phyloP scores from a whole-genome alignment of 2,329 filamentous ascomycete species.

The Microthyrium microscopicum region DNA sequence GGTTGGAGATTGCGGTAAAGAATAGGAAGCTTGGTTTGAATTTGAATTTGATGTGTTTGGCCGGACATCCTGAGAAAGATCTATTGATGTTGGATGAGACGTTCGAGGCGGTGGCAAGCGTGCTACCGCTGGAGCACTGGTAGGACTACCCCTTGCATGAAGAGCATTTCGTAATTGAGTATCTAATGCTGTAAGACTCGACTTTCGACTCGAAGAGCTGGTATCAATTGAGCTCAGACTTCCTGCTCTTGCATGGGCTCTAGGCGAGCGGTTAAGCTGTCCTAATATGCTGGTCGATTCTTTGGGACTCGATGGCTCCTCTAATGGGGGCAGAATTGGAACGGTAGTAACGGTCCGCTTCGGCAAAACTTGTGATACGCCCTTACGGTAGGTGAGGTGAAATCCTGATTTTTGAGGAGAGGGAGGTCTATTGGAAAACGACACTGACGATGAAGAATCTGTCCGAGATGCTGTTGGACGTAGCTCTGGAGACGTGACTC shows the following conservation, averaged over 20 bases:
- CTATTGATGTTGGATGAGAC: no score
- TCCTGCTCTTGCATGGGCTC: conserved; percentile 2
- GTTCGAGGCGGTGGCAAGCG: conserved; percentile 2
- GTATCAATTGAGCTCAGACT: conserved; percentile 8
- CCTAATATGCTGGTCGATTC: neutral
- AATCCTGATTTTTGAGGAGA: conserved; percentile 4
- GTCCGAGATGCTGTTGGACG: conserved; percentile 17
- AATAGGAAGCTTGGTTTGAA: no score
- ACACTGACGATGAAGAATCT: neutral
- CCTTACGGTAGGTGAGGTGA: conserved; percentile 7
- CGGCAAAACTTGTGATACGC: conserved; percentile 6
- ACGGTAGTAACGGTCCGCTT: conserved; percentile 3
- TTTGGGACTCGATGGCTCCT: neutral
- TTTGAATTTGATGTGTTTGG: no score
- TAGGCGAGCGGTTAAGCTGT: neutral
- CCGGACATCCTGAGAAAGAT: no score
- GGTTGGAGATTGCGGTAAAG: conserved; percentile 36
- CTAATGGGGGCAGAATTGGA: conserved; percentile 4
- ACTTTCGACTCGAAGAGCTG: conserved; percentile 1
- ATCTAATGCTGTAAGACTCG: conserved; percentile 3
- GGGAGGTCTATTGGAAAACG: conserved; percentile 3
- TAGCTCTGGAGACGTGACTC: conserved; percentile 10
- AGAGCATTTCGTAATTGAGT: neutral
- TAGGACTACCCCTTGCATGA: neutral
- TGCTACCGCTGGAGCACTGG: neutral